phyloP scores from a whole-genome alignment of 2,329 filamentous ascomycete species.

The Botrytis hyacinthi region DNA sequence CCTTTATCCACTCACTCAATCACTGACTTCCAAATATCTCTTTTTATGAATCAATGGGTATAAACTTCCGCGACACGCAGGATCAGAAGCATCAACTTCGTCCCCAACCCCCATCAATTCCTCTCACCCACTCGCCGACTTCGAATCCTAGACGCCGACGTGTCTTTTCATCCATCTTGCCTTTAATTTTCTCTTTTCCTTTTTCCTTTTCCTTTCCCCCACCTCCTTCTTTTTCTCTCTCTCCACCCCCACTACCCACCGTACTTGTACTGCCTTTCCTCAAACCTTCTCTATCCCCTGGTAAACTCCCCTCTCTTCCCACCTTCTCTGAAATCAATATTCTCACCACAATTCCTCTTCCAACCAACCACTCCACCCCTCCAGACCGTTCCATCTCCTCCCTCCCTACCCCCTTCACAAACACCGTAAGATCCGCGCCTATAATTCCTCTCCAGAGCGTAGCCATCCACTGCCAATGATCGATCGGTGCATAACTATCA shows the following conservation, averaged over 20 bases:
- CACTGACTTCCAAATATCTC: background rate
- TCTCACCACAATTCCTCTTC: constrained; percentile 54
- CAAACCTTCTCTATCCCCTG: constrained; percentile 81
- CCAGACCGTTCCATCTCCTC: constrained; percentile 44
- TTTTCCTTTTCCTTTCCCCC: background rate
- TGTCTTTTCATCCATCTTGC: constrained; percentile 61
- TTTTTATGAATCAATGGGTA: constrained; percentile 4
- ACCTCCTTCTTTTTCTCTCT: background rate
- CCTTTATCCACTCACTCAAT: background rate
- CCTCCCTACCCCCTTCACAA: constrained; percentile 47
- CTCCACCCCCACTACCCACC: constrained; percentile 13
- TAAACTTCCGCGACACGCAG: background rate
- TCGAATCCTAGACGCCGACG: constrained; percentile 80
- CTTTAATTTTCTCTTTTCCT: constrained; percentile 22
- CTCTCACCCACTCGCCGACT: constrained; percentile 73
- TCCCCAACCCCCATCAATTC: constrained; percentile 29
- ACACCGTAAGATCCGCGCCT: constrained; percentile 76
- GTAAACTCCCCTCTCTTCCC: constrained; percentile 62
- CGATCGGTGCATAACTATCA: constrained; percentile 75
- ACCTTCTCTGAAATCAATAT: constrained; percentile 40
- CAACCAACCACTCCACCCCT: constrained; percentile 56
- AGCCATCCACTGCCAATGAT: constrained; percentile 98
- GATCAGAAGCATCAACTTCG: background rate
- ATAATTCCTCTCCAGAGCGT: constrained; percentile 86
- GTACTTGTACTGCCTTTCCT: constrained; percentile 31